phyloP scores from a whole-genome alignment of 75 land plant genomes.

The Cryptomeria japonica region DNA sequence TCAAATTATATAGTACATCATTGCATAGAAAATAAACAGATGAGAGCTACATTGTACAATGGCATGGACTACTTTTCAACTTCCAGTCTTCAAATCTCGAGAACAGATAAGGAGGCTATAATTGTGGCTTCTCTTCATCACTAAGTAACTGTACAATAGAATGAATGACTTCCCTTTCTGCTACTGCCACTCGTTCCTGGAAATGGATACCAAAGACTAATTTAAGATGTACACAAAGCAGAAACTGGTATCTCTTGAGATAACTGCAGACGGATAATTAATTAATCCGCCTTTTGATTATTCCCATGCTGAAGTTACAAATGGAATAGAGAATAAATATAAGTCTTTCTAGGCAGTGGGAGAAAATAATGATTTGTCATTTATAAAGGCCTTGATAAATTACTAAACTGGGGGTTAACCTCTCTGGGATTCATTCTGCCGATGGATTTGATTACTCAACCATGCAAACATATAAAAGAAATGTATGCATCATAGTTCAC shows the following conservation, averaged over 20 bases:
- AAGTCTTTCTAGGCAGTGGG: not conserved
- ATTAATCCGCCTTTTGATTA: not conserved
- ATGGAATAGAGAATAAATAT: not conserved
- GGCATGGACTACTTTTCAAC: not conserved
- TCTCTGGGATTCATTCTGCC: not conserved
- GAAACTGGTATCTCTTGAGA: not conserved
- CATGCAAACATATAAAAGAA: not conserved
- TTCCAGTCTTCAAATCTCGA: not conserved
- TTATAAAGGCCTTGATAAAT: not conserved
- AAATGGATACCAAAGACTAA: not conserved
- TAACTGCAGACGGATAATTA: not conserved
- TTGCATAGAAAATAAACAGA: not conserved
- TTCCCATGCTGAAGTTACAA: not conserved
- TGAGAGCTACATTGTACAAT: not conserved
- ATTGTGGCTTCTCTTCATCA: not conserved
- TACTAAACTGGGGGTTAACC: not conserved
- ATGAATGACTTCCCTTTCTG: constrained; percentile 4
- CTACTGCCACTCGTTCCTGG: not conserved
- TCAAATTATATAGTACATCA: not conserved
- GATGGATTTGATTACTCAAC: not conserved
- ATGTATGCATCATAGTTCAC: no score
- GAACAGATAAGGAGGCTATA: not conserved
- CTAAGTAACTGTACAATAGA: not conserved
- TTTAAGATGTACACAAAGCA: not conserved
- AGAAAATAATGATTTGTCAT: not conserved